Percentiles rank a stretch among this genome's conserved stretches.
These are phyloP conservation scores for Sapria himalayana DNA, from an alignment of 345 rosid genomes.

Conservation along the genomic window DNA sequence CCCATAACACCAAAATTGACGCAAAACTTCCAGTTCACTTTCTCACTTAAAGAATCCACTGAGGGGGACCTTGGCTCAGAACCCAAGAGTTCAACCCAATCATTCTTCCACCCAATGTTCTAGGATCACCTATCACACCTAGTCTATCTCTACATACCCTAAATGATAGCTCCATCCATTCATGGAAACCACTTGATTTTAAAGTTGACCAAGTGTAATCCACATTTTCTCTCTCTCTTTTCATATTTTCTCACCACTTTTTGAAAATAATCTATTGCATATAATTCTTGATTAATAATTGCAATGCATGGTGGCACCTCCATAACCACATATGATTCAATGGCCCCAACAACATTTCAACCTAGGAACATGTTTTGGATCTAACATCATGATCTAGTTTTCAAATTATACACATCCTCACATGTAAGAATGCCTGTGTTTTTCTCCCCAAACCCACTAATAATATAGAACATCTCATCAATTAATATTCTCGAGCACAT, in stretches of 20 bases:
- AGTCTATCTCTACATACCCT: conserved; percentile 49
- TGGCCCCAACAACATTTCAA: conserved; percentile 9
- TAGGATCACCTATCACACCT: conserved; percentile 44
- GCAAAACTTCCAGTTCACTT: conserved; percentile 66
- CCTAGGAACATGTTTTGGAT: conserved; percentile 42
- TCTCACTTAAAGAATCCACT: conserved; percentile 57
- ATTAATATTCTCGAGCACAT: conserved; percentile 63
- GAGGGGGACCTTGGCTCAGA: conserved; percentile 53
- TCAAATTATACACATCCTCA: conserved; percentile 52
- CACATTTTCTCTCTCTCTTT: conserved; percentile 27
- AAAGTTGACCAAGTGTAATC: conserved; percentile 35
- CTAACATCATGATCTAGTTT: conserved; percentile 30
- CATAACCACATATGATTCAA: conserved; percentile 12
- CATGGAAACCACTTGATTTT: conserved; percentile 29
- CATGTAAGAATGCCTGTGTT: conserved; percentile 19
- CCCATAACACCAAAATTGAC: conserved; percentile 95
- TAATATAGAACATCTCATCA: conserved; percentile 60
- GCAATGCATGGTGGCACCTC: conserved; percentile 72
- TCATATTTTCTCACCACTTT: conserved; percentile 37
- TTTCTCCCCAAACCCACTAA: conserved; percentile 50
- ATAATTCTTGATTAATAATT: conserved; percentile 47
- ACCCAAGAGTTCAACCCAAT: conserved; percentile 64
- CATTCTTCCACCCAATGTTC: conserved; percentile 21
- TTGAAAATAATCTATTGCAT: conserved; percentile 41
- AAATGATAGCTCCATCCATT: conserved; percentile 77